phyloP scores from a whole-genome alignment of 2,329 filamentous ascomycete genomes.

The Tolypocladium tundrense region DNA sequence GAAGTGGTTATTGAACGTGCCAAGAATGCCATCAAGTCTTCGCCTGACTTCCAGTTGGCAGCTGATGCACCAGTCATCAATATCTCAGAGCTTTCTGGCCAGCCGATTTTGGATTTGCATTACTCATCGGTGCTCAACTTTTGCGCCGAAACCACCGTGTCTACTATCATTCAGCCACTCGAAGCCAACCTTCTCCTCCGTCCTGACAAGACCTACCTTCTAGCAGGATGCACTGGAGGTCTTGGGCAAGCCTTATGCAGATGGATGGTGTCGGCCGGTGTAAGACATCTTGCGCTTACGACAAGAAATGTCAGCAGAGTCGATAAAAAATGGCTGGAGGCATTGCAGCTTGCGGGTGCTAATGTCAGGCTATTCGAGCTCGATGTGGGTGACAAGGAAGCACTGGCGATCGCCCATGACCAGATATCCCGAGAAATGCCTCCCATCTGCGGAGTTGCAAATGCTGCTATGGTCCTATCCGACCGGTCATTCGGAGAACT shows the following conservation, averaged over 20 bases:
- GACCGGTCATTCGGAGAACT: slow-evolving; percentile 22
- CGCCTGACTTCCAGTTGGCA: neutral
- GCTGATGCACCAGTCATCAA: neutral
- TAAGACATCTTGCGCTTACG: slow-evolving; percentile 22
- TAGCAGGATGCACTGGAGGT: slow-evolving; percentile 20
- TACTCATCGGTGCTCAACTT: neutral
- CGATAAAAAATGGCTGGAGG: slow-evolving; percentile 15
- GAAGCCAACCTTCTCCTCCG: slow-evolving; percentile 9
- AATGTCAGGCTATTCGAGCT: slow-evolving; percentile 4
- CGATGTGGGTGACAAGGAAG: slow-evolving; percentile 6
- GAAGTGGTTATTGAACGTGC: neutral
- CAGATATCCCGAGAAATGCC: slow-evolving; percentile 14
- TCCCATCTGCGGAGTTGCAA: slow-evolving; percentile 28
- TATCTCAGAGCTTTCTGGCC: neutral
- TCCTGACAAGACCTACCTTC: slow-evolving; percentile 18
- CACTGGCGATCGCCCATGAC: slow-evolving; percentile 1
- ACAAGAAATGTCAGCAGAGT: slow-evolving; percentile 26
- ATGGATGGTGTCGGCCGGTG: slow-evolving; percentile 29
- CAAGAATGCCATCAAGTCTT: neutral
- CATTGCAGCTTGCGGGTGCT: neutral
- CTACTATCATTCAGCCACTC: neutral
- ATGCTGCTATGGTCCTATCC: slow-evolving; percentile 33
- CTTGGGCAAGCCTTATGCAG: slow-evolving; percentile 25
- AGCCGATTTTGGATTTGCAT: neutral
- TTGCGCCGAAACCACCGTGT: neutral